Percentiles rank a stretch among this genome's conserved stretches.
Evolutionary conservation across 768 basidiomycete species (phyloP).

Genomic region (Infundibulicybe gibba): DNA sequence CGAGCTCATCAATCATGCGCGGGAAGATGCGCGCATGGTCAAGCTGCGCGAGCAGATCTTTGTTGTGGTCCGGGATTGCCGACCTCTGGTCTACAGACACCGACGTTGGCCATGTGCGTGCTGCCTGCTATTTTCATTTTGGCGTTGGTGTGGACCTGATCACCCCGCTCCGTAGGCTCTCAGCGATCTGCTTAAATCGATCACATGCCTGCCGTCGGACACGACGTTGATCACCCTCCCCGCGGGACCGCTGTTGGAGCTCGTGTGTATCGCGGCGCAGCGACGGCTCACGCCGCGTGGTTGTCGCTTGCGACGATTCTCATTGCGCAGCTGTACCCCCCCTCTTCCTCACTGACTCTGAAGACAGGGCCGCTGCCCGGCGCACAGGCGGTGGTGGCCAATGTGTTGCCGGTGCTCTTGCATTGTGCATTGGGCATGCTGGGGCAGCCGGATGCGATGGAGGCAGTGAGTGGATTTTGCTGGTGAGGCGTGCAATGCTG

Average conservation of each 20-base stretch:
- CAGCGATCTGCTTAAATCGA: no score
- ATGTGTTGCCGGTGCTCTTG: slow-evolving; percentile 54
- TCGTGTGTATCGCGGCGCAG: slow-evolving; percentile 71
- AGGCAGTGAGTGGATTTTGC: slow-evolving; percentile 48
- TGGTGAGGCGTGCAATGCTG: background rate
- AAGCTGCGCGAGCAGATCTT: slow-evolving; percentile 68
- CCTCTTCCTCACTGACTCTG: slow-evolving; percentile 43
- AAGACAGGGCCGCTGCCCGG: slow-evolving; percentile 52
- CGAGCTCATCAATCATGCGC: slow-evolving; percentile 52
- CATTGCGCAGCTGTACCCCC: slow-evolving; percentile 79
- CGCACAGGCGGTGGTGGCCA: slow-evolving; percentile 52
- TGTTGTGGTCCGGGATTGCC: slow-evolving; percentile 54
- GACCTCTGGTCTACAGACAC: slow-evolving; percentile 81
- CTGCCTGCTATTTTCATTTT: background rate
- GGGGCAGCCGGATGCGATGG: slow-evolving; percentile 61
- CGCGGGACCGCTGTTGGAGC: slow-evolving; percentile 74
- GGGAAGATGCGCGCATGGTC: slow-evolving; percentile 61
- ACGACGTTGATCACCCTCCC: slow-evolving; percentile 78
- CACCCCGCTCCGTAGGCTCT: no score
- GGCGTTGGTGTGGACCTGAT: no score
- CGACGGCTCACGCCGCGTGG: slow-evolving; percentile 82
- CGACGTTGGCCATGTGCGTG: slow-evolving; percentile 69
- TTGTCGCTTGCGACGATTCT: slow-evolving; percentile 79
- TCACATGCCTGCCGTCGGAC: no score
- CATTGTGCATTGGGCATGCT: slow-evolving; percentile 53